Evolutionary conservation across 768 basidiomycete genomes (phyloP).

Genomic region (Auricularia sp.): DNA sequence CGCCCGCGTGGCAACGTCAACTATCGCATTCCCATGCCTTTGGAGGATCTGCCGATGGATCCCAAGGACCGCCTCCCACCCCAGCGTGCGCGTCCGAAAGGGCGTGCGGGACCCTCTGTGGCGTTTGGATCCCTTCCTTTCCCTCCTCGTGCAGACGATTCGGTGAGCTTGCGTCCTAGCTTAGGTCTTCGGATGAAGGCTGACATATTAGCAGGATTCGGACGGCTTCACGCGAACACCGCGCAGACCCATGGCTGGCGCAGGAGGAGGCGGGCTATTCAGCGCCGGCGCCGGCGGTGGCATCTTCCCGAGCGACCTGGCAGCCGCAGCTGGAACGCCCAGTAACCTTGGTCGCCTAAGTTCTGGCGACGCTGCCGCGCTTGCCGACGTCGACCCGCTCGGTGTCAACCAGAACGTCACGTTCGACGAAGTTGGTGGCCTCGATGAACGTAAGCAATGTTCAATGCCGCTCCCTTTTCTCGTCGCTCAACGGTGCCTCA

Average conservation of each 20-base stretch:
- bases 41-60: slow-evolving; percentile 52
- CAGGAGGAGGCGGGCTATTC: slow-evolving; percentile 27
- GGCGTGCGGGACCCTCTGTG: slow-evolving; percentile 55
- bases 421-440: slow-evolving; percentile 92
- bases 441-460: slow-evolving; percentile 72
- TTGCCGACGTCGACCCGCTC: slow-evolving; percentile 92
- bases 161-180: neutral
- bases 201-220: slow-evolving; percentile 43
- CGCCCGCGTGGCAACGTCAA: slow-evolving; percentile 59
- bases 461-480: slow-evolving; percentile 1
- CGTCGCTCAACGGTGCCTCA: slow-evolving; percentile 18
- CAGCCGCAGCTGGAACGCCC: slow-evolving; percentile 61
- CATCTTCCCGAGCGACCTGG: slow-evolving; percentile 49
- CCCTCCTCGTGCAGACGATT: slow-evolving; percentile 2
- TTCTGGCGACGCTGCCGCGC: slow-evolving; percentile 60
- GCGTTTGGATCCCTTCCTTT: slow-evolving; percentile 6
- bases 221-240: slow-evolving; percentile 60
- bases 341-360: slow-evolving; percentile 80
- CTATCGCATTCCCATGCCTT: slow-evolving; percentile 71
- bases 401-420: slow-evolving; percentile 89
- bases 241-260: slow-evolving; percentile 40
- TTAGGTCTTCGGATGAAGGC: slow-evolving; percentile 3
- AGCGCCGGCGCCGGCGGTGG: slow-evolving; percentile 40
- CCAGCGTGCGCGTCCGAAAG: slow-evolving; percentile 23
- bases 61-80: slow-evolving; percentile 25